phyloP scores from a whole-genome alignment of 768 basidiomycete species.

The Tulasnella sp. region DNA sequence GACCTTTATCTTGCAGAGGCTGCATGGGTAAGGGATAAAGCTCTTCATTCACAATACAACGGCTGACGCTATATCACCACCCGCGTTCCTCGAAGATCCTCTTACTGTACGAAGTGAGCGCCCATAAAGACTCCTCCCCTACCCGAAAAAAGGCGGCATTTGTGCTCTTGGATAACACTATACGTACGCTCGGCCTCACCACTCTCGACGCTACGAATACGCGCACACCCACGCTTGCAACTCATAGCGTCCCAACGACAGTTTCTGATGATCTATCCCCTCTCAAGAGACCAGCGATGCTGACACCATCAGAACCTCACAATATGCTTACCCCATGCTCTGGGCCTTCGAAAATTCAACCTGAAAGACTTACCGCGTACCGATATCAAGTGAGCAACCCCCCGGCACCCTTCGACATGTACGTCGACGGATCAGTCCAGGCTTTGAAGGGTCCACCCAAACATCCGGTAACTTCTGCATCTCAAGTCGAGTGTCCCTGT shows the following conservation, averaged over 20 bases:
- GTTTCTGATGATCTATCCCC: not conserved
- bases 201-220: conserved; percentile 14
- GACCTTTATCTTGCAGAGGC: conserved; percentile 1
- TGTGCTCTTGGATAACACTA: conserved; percentile 9
- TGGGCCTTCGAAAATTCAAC: too few species aligned
- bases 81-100: conserved; percentile 9
- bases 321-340: too few species aligned
- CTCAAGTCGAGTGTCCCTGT: not conserved
- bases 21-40: conserved; percentile 9
- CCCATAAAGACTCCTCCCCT: conserved; percentile 2
- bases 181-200: conserved; percentile 9
- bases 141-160: not conserved
- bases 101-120: conserved; percentile 13
- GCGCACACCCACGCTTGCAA: conserved; percentile 3
- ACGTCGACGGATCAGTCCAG: too few species aligned
- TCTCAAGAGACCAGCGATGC: not conserved
- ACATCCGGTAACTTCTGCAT: too few species aligned
- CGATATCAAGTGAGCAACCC: too few species aligned
- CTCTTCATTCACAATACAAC: not conserved
- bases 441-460: too few species aligned
- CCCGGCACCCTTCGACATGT: too few species aligned
- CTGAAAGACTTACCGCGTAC: too few species aligned
- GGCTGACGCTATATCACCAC: too few species aligned
- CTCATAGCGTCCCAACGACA: conserved; percentile 2
- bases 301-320: too few species aligned